These are phyloP conservation scores for Stylosanthes scabra DNA, from an alignment of 331 rosid species.

Conservation along the genomic window DNA sequence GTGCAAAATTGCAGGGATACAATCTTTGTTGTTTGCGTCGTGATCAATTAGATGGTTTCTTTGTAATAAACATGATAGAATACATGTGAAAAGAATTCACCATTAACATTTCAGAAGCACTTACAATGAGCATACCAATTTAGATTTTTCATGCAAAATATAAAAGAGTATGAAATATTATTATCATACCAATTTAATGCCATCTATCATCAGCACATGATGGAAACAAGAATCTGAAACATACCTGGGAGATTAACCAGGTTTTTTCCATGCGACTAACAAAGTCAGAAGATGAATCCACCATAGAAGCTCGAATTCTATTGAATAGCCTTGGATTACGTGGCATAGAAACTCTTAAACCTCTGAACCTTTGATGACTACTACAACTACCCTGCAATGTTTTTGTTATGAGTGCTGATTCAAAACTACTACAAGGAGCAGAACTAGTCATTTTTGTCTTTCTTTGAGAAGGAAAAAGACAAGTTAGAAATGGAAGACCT, in stretches of 20 bases:
- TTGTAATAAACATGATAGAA: no score
- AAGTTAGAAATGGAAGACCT: background rate
- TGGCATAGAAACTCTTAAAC: slow-evolving; percentile 5
- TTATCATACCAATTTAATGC: no score
- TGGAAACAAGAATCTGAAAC: background rate
- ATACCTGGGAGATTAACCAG: slow-evolving; percentile 91
- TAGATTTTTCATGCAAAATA: no score
- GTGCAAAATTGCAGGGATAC: no score
- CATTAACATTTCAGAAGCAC: no score
- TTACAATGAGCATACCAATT: no score
- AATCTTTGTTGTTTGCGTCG: no score
- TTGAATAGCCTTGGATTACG: slow-evolving; percentile 22
- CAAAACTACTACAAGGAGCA: slow-evolving; percentile 45
- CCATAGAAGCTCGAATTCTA: slow-evolving; percentile 73
- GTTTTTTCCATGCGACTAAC: slow-evolving; percentile 76
- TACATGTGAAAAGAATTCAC: no score
- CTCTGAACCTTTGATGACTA: slow-evolving; percentile 49
- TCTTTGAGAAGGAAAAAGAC: background rate
- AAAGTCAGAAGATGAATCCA: slow-evolving; percentile 88
- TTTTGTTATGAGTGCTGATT: slow-evolving; percentile 39
- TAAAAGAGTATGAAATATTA: no score
- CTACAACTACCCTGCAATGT: background rate
- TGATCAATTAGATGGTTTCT: no score
- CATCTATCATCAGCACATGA: background rate
- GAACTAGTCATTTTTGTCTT: slow-evolving; percentile 50